Evolutionary conservation across 345 rosid genomes (phyloP).

Genomic region (Populus deltoides): DNA sequence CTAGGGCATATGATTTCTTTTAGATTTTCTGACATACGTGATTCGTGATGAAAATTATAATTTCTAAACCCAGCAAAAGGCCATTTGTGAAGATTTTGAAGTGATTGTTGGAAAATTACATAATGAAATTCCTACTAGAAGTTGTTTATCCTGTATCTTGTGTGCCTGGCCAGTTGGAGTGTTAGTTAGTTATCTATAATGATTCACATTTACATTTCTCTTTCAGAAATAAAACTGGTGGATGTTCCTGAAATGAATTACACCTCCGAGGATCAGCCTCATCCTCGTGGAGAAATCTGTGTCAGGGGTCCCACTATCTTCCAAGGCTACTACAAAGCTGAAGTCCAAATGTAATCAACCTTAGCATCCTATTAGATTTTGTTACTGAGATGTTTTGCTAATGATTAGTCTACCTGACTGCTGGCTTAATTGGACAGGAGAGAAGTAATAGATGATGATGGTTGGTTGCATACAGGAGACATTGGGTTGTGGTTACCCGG

Average conservation of each 20-base stretch:
- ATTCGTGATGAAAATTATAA: too few relatives aligned
- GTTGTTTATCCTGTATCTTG: neutral
- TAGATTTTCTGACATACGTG: too few relatives aligned
- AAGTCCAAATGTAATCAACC: slow-evolving; percentile 61
- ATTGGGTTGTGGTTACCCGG: slow-evolving; percentile 48
- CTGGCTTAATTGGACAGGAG: slow-evolving; percentile 33
- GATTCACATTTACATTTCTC: slow-evolving; percentile 1
- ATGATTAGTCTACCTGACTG: slow-evolving; percentile 10
- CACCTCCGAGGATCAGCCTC: slow-evolving; percentile 78
- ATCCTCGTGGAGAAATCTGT: slow-evolving; percentile 93
- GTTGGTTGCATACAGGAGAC: slow-evolving; percentile 50
- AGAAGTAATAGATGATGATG: slow-evolving; percentile 41
- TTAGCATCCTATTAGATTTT: slow-evolving; percentile 8
- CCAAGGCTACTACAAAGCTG: slow-evolving; percentile 83
- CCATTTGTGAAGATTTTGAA: too few relatives aligned
- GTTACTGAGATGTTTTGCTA: slow-evolving; percentile 1
- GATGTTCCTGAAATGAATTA: slow-evolving; percentile 97
- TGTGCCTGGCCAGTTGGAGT: neutral
- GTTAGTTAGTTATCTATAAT: neutral
- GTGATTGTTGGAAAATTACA: too few relatives aligned
- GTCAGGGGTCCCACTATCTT: slow-evolving; percentile 84
- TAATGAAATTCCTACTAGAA: neutral
- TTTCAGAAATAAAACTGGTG: slow-evolving; percentile 78
- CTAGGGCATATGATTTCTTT: too few relatives aligned
- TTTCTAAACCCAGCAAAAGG: too few relatives aligned